These are phyloP conservation scores for Mycena latifolia DNA, from an alignment of 768 basidiomycete species.

Conservation along the genomic window DNA sequence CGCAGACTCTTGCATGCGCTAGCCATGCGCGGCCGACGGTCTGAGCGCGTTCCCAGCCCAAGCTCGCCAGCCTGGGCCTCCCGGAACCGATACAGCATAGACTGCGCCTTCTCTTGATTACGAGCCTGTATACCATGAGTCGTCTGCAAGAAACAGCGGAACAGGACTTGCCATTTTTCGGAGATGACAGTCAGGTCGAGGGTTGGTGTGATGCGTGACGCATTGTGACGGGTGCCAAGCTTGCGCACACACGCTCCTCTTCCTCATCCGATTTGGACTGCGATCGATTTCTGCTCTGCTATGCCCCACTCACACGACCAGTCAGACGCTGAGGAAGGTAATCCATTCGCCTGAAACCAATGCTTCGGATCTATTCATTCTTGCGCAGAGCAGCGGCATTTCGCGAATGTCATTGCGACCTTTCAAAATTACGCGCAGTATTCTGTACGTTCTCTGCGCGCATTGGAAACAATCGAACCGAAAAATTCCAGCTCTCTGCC, in stretches of 20 bases:
- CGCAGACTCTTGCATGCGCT: constrained; percentile 91
- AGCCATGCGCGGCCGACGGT: constrained; percentile 93
- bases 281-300: neutral
- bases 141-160: too few species aligned
- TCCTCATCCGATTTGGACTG: constrained; percentile 3
- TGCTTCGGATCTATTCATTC: neutral
- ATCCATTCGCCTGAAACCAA: too few species aligned
- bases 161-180: too few species aligned
- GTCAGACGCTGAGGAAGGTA: constrained; percentile 28
- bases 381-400: constrained; percentile 72
- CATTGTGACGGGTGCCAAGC: too few species aligned
- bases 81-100: constrained; percentile 95
- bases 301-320: constrained; percentile 27
- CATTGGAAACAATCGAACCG: neutral
- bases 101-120: constrained; percentile 98
- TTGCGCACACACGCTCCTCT: neutral
- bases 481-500: constrained; percentile 55
- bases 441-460: constrained; percentile 61
- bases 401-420: constrained; percentile 79
- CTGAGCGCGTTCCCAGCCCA: constrained; percentile 86
- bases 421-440: constrained; percentile 84
- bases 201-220: neutral
- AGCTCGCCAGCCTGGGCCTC: constrained; percentile 97
- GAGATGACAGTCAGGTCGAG: too few species aligned
- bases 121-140: constrained; percentile 72